Conservation (phyloP, 2,329 filamentous ascomycete genomes). For the Alternaria gansuensis region DNA sequence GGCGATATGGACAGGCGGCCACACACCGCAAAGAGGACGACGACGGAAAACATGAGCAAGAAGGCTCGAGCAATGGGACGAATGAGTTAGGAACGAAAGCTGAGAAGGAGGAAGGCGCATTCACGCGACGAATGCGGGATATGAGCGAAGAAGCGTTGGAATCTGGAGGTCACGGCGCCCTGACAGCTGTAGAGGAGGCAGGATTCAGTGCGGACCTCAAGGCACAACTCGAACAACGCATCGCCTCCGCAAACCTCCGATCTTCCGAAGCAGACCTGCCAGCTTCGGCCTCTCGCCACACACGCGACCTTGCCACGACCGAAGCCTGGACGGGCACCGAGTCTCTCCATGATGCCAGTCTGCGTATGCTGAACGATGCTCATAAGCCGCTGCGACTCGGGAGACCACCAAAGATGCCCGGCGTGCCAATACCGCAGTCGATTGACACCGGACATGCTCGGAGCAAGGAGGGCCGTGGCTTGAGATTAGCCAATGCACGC, state of each 20-base stretch:
- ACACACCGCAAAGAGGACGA: conserved; percentile 27
- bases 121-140: conserved; percentile 65
- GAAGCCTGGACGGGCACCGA: conserved; percentile 83
- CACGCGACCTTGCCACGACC: conserved; percentile 72
- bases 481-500: conserved; percentile 65
- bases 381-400: conserved; percentile 61
- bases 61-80: conserved; percentile 19
- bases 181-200: conserved; percentile 66
- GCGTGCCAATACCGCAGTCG: conserved; percentile 37
- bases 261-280: conserved; percentile 65
- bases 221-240: conserved; percentile 65
- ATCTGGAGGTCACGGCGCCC: conserved; percentile 63
- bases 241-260: conserved; percentile 64
- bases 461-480: conserved; percentile 47
- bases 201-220: conserved; percentile 71
- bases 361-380: conserved; percentile 77
- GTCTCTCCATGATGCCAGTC: conserved; percentile 73
- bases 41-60: conserved; percentile 23
- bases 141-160: conserved; percentile 69
- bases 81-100: not conserved
- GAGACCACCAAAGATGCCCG: conserved; percentile 30
- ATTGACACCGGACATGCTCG: conserved; percentile 52
- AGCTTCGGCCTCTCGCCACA: conserved; percentile 71
- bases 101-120: conserved; percentile 59
- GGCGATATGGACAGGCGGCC: conserved; percentile 37